phyloP scores from a whole-genome alignment of 2,329 filamentous ascomycete species.

The Escovopsis sp. region DNA sequence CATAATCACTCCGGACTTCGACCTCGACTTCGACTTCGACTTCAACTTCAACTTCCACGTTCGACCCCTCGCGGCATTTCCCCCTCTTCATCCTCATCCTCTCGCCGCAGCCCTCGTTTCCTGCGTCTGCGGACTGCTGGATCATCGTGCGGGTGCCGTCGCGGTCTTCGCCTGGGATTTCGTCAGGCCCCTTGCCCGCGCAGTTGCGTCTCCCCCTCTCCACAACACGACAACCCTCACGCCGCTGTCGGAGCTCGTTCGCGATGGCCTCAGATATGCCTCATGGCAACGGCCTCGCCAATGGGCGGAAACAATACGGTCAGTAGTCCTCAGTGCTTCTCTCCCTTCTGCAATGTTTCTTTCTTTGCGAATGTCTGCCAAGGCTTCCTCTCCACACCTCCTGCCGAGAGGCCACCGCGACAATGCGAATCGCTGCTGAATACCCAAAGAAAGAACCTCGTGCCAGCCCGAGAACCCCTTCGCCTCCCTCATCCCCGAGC shows the following conservation, averaged over 20 bases:
- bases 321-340: conserved; percentile 11
- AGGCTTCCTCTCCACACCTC: background rate
- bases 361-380: background rate
- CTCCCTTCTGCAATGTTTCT: background rate
- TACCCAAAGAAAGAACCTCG: conserved; percentile 47
- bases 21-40: too few species aligned
- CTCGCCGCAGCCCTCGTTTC: background rate
- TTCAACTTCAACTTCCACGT: too few species aligned
- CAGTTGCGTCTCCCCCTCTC: background rate
- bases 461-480: conserved; percentile 87
- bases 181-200: too few species aligned
- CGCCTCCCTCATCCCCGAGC: conserved; percentile 69
- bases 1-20: too few species aligned
- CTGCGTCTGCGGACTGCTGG: background rate
- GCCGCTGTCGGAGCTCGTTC: conserved; percentile 3
- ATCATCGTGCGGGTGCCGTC: too few species aligned
- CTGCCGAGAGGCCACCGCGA: background rate
- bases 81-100: too few species aligned
- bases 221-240: background rate
- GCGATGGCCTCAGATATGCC: conserved; percentile 8
- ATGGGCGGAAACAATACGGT: conserved; percentile 14
- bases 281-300: conserved; percentile 9
- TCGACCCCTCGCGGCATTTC: too few species aligned
- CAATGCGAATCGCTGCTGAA: conserved; percentile 41
- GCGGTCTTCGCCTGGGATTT: too few species aligned